Base-by-base conservation (phyloP, 441 rosid genomes). In the Populus hybrid region DNA sequence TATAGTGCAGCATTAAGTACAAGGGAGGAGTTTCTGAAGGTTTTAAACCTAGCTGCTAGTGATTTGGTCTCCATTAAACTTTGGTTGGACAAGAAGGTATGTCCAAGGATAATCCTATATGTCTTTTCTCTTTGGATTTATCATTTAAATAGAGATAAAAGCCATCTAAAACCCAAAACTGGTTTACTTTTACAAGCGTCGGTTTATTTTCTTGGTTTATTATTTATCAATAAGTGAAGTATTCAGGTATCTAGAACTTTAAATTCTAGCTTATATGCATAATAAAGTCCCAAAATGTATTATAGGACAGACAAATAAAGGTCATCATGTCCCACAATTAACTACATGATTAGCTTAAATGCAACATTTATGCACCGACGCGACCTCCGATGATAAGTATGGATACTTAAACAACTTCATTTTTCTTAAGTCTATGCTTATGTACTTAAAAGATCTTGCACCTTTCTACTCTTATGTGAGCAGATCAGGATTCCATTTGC, bases 1-100 rank as follows among this genome's bases (percentile, higher is more conserved):
- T 91, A 66, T 86, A 89, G 93, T 82, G 88, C 89, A 87, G 89
- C 12, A 42, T 40, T 8, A 0, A 46, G 4, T 38, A 2, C 1
- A 38, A 11, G 83, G 69, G 91, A 89, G 74, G 95, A 91, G 80
- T 91, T 90, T 83, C 76, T 86, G 72, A 91, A 84, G 81, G 91
- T 88, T 57, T 69, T 88, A 86, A 89, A 89, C 80, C 80, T 90
- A 80, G 82, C 81, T 24, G 75, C 82, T 36, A 77, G 89, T 72
- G 92, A 90, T 61, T 83, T 85, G 24, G 79, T 90, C 76, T 72
- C 85, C 20, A 82, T 84, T 69, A 89, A 89, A 85, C 85, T 89
- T 70, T 42, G 70, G 70, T 82, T 91, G 24, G 93, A 90, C 84
- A 81, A 70, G 70, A 88, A 91, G 90, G 95, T 87, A 63, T n/a